phyloP scores from a whole-genome alignment of 2,329 filamentous ascomycete genomes.

The Colletotrichum nymphaeae region DNA sequence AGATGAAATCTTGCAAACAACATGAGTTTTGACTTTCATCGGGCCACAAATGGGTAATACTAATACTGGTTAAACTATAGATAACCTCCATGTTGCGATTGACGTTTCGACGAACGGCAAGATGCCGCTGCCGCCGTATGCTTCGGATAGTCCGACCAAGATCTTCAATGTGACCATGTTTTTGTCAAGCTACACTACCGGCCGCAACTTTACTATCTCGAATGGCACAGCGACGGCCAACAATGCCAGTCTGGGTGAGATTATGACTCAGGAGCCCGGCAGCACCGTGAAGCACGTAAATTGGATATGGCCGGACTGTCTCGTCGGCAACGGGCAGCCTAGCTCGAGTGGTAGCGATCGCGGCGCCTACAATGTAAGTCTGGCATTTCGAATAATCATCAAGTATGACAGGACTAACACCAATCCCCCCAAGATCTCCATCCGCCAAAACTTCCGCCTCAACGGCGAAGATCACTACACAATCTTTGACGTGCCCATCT shows the following conservation, averaged over 20 bases:
- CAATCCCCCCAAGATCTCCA: slow-evolving; percentile 63
- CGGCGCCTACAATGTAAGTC: slow-evolving; percentile 70
- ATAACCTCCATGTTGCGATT: slow-evolving; percentile 71
- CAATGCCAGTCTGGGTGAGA: slow-evolving; percentile 68
- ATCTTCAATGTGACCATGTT: slow-evolving; percentile 76
- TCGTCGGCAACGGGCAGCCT: slow-evolving; percentile 69
- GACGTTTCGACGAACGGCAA: slow-evolving; percentile 75
- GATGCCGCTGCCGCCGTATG: slow-evolving; percentile 68
- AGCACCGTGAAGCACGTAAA: slow-evolving; percentile 81
- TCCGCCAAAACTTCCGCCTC: slow-evolving; percentile 76
- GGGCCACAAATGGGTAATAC: background rate
- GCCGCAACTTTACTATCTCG: slow-evolving; percentile 75
- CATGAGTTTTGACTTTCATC: slow-evolving; percentile 22
- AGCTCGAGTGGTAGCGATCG: slow-evolving; percentile 59
- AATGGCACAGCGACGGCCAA: slow-evolving; percentile 67
- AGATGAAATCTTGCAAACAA: background rate
- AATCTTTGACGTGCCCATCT: slow-evolving; percentile 77
- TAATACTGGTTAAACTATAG: slow-evolving; percentile 44
- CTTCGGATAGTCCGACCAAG: slow-evolving; percentile 63
- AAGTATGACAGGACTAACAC: background rate
- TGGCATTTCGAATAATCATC: no score
- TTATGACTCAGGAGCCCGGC: slow-evolving; percentile 71
- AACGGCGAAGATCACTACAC: slow-evolving; percentile 75
- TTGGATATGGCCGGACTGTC: slow-evolving; percentile 77
- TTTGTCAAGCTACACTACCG: slow-evolving; percentile 71